A percentile compares a stretch with the other conserved stretches of the same genome.
These are phyloP conservation scores for Botrytis aclada DNA, from an alignment of 2,329 filamentous ascomycete genomes.

Conservation along the genomic window DNA sequence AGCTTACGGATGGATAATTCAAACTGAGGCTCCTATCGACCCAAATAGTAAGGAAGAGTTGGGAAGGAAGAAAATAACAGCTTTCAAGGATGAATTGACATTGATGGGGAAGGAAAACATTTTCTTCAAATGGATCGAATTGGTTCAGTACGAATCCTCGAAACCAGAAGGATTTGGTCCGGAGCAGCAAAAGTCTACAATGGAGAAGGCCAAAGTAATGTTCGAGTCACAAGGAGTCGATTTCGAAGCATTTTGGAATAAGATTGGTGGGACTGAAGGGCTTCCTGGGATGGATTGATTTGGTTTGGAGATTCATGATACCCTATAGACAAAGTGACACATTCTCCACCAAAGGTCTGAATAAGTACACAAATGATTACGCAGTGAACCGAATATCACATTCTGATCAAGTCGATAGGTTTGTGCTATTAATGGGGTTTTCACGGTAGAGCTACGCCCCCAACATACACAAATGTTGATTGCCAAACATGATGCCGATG, in stretches of 20 bases:
- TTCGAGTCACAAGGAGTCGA: constrained; percentile 75
- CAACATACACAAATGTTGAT: background rate
- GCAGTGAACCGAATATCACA: background rate
- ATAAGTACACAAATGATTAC: background rate
- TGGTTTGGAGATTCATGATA: constrained; percentile 1
- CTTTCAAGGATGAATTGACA: constrained; percentile 73
- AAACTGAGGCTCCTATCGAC: constrained; percentile 55
- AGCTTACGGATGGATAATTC: constrained; percentile 68
- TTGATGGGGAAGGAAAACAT: constrained; percentile 80
- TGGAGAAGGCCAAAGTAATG: constrained; percentile 69
- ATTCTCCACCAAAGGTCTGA: background rate
- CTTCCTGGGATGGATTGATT: constrained; percentile 48
- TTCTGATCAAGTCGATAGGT: background rate
- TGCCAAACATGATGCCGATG: background rate
- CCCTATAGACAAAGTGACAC: constrained; percentile 10
- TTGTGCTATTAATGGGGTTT: background rate
- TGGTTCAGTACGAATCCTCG: constrained; percentile 83
- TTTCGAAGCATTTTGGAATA: constrained; percentile 76
- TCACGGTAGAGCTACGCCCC: background rate
- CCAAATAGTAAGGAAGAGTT: constrained; percentile 56
- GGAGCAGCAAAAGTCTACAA: constrained; percentile 69
- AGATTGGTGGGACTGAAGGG: constrained; percentile 60
- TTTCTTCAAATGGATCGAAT: constrained; percentile 90
- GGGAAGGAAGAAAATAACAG: constrained; percentile 69
- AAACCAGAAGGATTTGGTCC: constrained; percentile 74